A percentile compares a stretch with the other conserved stretches of the same genome.
Evolutionary conservation across 176 grass and related monocot species (phyloP).

Genomic region (Saccharum officinarum): DNA sequence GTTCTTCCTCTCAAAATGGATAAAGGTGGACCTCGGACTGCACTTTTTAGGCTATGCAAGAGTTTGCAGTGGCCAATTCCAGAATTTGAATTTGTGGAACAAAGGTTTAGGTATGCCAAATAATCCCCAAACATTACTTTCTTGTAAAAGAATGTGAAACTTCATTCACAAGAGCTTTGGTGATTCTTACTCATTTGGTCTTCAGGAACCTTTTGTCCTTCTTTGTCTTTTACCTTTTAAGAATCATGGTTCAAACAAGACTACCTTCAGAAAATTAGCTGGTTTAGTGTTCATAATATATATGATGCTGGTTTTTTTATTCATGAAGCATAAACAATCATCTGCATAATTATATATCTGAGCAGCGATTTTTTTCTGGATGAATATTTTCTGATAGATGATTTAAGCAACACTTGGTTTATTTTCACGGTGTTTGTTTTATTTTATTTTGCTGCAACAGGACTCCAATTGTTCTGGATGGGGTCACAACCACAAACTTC

Average conservation of each 20-base stretch:
- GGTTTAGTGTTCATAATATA: neutral
- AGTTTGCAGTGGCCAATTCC: slow-evolving; percentile 82
- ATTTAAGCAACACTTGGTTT: neutral
- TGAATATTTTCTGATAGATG: neutral
- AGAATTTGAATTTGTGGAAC: slow-evolving; percentile 63
- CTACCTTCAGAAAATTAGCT: neutral
- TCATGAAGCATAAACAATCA: neutral
- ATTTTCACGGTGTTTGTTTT: neutral
- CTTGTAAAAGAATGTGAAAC: neutral
- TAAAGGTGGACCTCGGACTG: slow-evolving; percentile 68
- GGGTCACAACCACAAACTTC: slow-evolving; percentile 57
- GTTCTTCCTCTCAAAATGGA: slow-evolving; percentile 55
- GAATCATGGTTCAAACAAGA: neutral
- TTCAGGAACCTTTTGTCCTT: neutral
- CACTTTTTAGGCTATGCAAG: slow-evolving; percentile 89
- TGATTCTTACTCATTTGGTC: neutral
- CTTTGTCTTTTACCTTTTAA: neutral
- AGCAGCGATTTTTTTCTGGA: neutral
- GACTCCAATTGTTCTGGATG: slow-evolving; percentile 51
- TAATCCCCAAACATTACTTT: slow-evolving; percentile 5
- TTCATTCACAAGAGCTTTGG: slow-evolving; percentile 28
- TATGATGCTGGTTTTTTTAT: neutral
- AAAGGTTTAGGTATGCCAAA: slow-evolving; percentile 60
- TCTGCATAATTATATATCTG: neutral
- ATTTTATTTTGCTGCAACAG: slow-evolving; percentile 35